Conservation (phyloP, 352 stramenopile species). For the Lagenidium sp. region DNA sequence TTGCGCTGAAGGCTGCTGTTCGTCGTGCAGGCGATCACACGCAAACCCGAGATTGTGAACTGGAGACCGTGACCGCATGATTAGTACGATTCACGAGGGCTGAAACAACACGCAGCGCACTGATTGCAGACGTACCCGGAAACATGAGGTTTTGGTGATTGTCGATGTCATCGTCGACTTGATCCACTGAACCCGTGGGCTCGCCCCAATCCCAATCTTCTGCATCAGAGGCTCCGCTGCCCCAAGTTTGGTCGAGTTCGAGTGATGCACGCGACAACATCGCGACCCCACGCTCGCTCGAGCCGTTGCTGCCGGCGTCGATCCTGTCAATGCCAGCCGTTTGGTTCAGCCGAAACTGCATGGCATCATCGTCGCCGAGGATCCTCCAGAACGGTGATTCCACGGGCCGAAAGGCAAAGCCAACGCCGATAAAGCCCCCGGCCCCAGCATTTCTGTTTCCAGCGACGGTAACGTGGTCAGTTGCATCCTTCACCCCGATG, state of each 20-base stretch:
- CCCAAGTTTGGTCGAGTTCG: too few species aligned
- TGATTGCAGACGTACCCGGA: constrained; percentile 24
- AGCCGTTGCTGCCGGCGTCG: background rate
- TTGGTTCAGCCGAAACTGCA: background rate
- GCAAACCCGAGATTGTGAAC: constrained; percentile 35
- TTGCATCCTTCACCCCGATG: background rate
- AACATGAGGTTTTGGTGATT: constrained; percentile 43
- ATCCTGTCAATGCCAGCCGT: background rate
- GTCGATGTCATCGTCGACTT: constrained; percentile 18
- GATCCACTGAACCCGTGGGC: constrained; percentile 24
- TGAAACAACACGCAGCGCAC: background rate
- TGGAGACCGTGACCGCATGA: constrained; percentile 7
- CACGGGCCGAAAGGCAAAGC: constrained; percentile 22
- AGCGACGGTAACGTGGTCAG: background rate
- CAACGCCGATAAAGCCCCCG: constrained; percentile 45
- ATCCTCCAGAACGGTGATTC: constrained; percentile 30
- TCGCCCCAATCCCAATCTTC: constrained; percentile 35
- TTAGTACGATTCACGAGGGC: background rate
- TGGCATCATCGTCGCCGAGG: background rate
- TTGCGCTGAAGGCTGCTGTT: too few species aligned
- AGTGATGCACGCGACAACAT: too few species aligned
- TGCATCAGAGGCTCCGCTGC: too few species aligned
- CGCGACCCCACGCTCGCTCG: background rate
- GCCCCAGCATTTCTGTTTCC: constrained; percentile 21
- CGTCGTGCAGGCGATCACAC: constrained; percentile 7